phyloP scores from a whole-genome alignment of 2,329 filamentous ascomycete genomes.

The Chaetomium strumarium region DNA sequence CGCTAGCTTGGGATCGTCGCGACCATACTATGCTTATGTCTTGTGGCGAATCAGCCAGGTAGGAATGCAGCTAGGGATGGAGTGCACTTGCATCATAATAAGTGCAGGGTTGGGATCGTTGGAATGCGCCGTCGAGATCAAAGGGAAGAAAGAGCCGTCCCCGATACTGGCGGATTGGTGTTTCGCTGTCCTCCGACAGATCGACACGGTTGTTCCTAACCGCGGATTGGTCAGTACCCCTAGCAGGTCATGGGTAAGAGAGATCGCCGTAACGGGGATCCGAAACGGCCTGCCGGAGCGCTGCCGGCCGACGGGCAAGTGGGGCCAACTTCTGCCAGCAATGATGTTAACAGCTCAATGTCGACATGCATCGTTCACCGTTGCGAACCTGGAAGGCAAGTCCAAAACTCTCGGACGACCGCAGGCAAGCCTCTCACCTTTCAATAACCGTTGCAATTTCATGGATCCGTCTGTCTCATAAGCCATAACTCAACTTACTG shows the following conservation, averaged over 20 bases:
- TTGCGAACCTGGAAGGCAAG: neutral
- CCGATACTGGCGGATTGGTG: neutral
- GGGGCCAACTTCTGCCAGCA: neutral
- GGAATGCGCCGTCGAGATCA: neutral
- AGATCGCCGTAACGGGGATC: too few relatives aligned
- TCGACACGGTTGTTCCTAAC: neutral
- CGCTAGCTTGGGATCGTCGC: too few relatives aligned
- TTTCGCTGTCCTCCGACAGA: neutral
- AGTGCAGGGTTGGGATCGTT: neutral
- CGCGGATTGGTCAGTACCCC: conserved; percentile 12
- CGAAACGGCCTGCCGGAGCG: neutral
- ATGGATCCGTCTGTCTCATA: too few relatives aligned
- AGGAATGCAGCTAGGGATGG: neutral
- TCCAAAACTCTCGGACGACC: too few relatives aligned
- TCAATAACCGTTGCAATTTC: too few relatives aligned
- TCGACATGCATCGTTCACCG: too few relatives aligned
- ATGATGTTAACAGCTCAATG: too few relatives aligned
- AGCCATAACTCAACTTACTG: too few relatives aligned
- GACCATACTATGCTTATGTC: neutral
- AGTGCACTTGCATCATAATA: neutral
- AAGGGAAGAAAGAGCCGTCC: neutral
- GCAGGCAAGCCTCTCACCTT: too few relatives aligned
- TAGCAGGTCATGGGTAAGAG: too few relatives aligned
- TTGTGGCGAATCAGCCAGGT: neutral
- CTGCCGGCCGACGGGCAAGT: neutral